A percentile compares a stretch with the other conserved stretches of the same genome.
Evolutionary conservation across 2,329 filamentous ascomycete genomes (phyloP).

Genomic region (Aspergillus sp.): DNA sequence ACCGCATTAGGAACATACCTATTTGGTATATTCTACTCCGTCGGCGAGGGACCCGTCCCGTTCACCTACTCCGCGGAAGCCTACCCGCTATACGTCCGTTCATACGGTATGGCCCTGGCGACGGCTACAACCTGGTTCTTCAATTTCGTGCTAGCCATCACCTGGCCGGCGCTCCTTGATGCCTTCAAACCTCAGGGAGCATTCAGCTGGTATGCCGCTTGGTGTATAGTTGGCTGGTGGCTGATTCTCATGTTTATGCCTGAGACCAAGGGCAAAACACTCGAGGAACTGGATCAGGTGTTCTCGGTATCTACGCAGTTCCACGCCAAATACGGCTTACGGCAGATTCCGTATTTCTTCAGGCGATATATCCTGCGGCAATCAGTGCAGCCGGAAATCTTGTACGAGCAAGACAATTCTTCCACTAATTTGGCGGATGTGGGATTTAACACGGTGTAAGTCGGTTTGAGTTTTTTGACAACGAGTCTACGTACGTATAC

Average conservation of each 20-base stretch:
- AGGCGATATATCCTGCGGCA: slow-evolving; percentile 35
- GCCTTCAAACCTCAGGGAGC: slow-evolving; percentile 53
- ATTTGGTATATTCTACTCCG: slow-evolving; percentile 49
- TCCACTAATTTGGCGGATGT: slow-evolving; percentile 19
- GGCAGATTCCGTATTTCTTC: slow-evolving; percentile 38
- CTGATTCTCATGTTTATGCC: slow-evolving; percentile 44
- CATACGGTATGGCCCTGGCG: slow-evolving; percentile 61
- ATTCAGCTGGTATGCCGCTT: slow-evolving; percentile 51
- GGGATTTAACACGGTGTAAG: slow-evolving; percentile 22
- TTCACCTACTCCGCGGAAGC: slow-evolving; percentile 69
- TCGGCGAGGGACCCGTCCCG: slow-evolving; percentile 64
- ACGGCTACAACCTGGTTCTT: slow-evolving; percentile 64
- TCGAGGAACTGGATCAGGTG: slow-evolving; percentile 53
- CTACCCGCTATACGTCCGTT: slow-evolving; percentile 63
- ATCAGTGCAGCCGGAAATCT: slow-evolving; percentile 40
- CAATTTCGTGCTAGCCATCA: slow-evolving; percentile 54
- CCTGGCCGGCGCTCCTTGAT: slow-evolving; percentile 52
- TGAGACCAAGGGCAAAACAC: slow-evolving; percentile 43
- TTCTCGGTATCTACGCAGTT: slow-evolving; percentile 52
- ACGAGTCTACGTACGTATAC: background rate
- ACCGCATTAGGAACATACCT: slow-evolving; percentile 47
- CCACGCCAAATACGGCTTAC: slow-evolving; percentile 41
- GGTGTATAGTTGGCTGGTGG: slow-evolving; percentile 48
- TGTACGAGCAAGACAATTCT: slow-evolving; percentile 37
- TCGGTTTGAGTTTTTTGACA: background rate